Evolutionary conservation across 139 green algal species (phyloP).

Genomic region (Yamagishiella unicocca): DNA sequence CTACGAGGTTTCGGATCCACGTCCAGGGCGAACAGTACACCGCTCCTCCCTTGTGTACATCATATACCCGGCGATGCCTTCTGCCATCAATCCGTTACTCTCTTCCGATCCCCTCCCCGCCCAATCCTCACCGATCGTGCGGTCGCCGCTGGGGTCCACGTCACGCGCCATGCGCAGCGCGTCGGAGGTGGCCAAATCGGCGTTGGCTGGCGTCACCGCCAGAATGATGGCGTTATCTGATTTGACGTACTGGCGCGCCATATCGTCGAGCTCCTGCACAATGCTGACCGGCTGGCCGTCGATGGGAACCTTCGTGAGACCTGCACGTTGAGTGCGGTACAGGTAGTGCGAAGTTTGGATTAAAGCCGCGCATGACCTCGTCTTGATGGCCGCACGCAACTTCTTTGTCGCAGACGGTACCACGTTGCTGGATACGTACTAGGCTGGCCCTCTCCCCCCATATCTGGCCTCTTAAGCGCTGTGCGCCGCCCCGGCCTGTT

Average conservation of each 20-base stretch:
- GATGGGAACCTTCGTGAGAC: conserved; percentile 97
- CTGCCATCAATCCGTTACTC: background rate
- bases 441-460: no score
- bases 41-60: no score
- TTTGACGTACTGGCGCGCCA: conserved; percentile 95
- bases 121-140: conserved; percentile 82
- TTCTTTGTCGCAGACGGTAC: no score
- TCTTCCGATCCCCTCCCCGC: background rate
- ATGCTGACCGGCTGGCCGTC: conserved; percentile 96
- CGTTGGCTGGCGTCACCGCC: conserved; percentile 96
- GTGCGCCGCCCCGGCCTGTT: no score
- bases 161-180: conserved; percentile 93
- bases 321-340: no score
- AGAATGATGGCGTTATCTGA: conserved; percentile 93
- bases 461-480: no score
- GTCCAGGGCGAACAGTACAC: no score
- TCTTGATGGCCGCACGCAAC: no score
- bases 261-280: conserved; percentile 91
- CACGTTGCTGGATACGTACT: no score
- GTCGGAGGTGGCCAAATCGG: conserved; percentile 95
- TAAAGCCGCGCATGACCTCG: no score
- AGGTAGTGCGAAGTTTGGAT: no score
- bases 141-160: conserved; percentile 60
- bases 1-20: no score
- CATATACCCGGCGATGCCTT: background rate